Evolutionary conservation across 768 basidiomycete genomes (phyloP).

Genomic region (Amanita jacksonii): DNA sequence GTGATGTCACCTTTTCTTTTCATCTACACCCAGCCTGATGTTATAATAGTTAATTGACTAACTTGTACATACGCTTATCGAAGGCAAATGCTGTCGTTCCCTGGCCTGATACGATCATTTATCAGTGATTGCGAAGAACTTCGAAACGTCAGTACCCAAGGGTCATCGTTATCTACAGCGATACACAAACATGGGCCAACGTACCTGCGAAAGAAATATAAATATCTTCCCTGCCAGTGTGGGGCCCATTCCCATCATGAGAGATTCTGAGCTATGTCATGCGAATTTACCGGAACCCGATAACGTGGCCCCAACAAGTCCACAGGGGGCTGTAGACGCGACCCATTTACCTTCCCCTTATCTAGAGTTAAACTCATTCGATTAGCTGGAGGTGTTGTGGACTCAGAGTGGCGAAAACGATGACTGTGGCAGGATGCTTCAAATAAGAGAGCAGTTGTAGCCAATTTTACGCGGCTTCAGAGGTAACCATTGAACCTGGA

Average conservation of each 20-base stretch:
- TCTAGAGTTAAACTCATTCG: constrained; percentile 36
- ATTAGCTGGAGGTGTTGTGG: constrained; percentile 38
- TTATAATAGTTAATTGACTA: constrained; percentile 39
- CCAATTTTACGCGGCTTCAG: constrained; percentile 15
- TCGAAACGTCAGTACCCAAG: constrained; percentile 24
- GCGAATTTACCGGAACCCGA: constrained; percentile 26
- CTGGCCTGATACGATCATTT: not conserved
- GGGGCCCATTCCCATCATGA: not conserved
- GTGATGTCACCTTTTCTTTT: constrained; percentile 13
- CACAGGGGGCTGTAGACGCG: constrained; percentile 35
- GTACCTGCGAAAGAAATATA: constrained; percentile 39
- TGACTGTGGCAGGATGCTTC: constrained; percentile 31
- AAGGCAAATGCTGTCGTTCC: constrained; percentile 18
- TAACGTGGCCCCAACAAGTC: constrained; percentile 25
- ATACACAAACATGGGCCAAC: constrained; percentile 28
- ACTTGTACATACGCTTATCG: constrained; percentile 43
- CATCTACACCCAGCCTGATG: not conserved
- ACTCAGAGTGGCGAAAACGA: constrained; percentile 45
- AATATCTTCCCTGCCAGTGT: constrained; percentile 42
- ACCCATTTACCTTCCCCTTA: constrained; percentile 38
- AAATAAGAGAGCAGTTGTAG: too few relatives aligned
- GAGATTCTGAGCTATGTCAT: not conserved
- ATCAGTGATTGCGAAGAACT: constrained; percentile 41
- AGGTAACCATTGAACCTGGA: constrained; percentile 51
- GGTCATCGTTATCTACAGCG: constrained; percentile 7